phyloP scores from a whole-genome alignment of 2,329 filamentous ascomycete species.

The Aureobasidium sp. region DNA sequence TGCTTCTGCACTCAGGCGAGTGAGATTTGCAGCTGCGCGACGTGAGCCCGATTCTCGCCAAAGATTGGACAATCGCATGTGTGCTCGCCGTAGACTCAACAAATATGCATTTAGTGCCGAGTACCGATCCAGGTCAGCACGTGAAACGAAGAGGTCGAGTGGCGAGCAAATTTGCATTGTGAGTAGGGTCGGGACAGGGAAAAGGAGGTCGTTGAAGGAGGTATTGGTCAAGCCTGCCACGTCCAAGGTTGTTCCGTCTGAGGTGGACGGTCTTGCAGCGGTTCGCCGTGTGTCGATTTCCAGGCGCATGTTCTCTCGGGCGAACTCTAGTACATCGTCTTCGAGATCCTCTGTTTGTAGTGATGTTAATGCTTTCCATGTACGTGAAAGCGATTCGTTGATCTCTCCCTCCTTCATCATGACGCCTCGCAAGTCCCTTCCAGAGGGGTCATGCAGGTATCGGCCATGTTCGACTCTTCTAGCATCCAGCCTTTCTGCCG shows the following conservation, averaged over 20 bases:
- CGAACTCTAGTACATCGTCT: constrained; percentile 72
- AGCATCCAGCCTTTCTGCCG: constrained; percentile 69
- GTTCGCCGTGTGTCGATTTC: constrained; percentile 45
- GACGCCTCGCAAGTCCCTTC: constrained; percentile 53
- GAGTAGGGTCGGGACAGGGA: constrained; percentile 67
- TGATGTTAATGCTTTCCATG: constrained; percentile 73
- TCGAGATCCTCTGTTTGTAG: constrained; percentile 67
- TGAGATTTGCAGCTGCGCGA: constrained; percentile 33
- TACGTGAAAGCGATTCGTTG: constrained; percentile 63
- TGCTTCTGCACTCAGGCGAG: constrained; percentile 29
- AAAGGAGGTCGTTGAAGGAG: constrained; percentile 68
- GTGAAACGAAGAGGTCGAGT: constrained; percentile 77
- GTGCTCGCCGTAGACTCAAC: constrained; percentile 74
- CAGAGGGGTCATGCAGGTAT: constrained; percentile 44
- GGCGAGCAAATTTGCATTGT: constrained; percentile 68
- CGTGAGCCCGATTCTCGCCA: constrained; percentile 81
- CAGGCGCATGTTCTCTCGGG: constrained; percentile 67
- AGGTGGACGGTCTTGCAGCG: constrained; percentile 36
- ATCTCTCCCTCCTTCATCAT: constrained; percentile 83
- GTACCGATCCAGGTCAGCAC: constrained; percentile 70
- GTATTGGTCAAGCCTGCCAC: not conserved
- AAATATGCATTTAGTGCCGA: constrained; percentile 83
- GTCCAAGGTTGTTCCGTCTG: constrained; percentile 5
- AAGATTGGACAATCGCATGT: constrained; percentile 73
- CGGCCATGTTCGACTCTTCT: constrained; percentile 56